Conservation (phyloP, 495 filamentous ascomycete species). For the Acidiella bohemica region DNA sequence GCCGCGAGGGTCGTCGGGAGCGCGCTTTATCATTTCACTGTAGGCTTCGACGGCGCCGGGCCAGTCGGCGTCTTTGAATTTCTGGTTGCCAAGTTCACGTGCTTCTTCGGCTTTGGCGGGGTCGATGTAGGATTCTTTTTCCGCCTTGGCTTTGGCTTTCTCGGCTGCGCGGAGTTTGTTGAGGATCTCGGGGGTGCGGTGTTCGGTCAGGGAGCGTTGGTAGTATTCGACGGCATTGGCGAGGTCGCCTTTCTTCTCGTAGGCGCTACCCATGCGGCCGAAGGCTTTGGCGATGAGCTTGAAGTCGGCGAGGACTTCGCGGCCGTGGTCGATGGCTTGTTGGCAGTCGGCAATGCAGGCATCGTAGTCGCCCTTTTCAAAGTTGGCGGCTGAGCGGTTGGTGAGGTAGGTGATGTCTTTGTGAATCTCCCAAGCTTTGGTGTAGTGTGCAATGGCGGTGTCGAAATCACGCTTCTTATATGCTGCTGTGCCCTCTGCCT, state of each 20-base stretch:
- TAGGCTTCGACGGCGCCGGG: slow-evolving; percentile 91
- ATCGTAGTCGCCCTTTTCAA: slow-evolving; percentile 88
- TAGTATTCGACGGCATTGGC: slow-evolving; percentile 75
- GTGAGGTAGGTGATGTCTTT: slow-evolving; percentile 97
- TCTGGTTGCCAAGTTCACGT: slow-evolving; percentile 82
- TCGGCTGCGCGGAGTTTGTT: slow-evolving; percentile 88
- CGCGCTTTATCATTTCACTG: slow-evolving; percentile 92
- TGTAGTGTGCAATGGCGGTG: slow-evolving; percentile 86
- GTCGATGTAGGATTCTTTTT: slow-evolving; percentile 73
- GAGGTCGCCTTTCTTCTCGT: slow-evolving; percentile 79
- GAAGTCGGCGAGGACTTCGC: slow-evolving; percentile 80
- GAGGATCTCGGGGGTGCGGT: slow-evolving; percentile 88
- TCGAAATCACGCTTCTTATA: slow-evolving; percentile 99
- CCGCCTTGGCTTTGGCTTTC: slow-evolving; percentile 65
- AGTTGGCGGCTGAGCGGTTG: slow-evolving; percentile 87
- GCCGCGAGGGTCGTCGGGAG: slow-evolving; percentile 81
- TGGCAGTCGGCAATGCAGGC: slow-evolving; percentile 74
- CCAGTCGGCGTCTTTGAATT: slow-evolving; percentile 96
- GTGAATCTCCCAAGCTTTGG: slow-evolving; percentile 84
- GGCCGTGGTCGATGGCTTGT: slow-evolving; percentile 77
- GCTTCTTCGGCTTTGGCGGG: slow-evolving; percentile 89
- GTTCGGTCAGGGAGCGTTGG: slow-evolving; percentile 85
- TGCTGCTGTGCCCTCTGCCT: slow-evolving; percentile 80
- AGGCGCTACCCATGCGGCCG: slow-evolving; percentile 75
- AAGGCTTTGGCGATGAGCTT: slow-evolving; percentile 93